Evolutionary conservation across 305 asterid genomes (phyloP).

Genomic region (Fraxinus paxiana): DNA sequence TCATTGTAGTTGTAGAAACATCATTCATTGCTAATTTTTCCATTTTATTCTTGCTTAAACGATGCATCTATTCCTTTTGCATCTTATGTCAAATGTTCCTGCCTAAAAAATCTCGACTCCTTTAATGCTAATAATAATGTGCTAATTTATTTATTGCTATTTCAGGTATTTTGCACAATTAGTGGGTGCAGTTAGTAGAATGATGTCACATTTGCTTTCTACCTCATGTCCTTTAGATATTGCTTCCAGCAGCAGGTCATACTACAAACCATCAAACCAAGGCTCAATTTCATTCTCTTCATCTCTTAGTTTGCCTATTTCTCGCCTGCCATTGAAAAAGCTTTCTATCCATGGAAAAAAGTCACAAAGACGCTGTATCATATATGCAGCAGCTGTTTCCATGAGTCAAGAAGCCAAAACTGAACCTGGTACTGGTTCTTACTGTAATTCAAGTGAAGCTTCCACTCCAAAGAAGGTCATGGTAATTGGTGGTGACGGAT

Average conservation of each 20-base stretch:
- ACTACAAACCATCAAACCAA: constrained; percentile 30
- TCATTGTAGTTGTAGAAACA: background rate
- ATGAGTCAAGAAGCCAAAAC: constrained; percentile 44
- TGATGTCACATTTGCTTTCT: constrained; percentile 66
- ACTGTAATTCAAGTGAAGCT: constrained; percentile 28
- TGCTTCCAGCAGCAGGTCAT: constrained; percentile 31
- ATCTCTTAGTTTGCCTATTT: constrained; percentile 27
- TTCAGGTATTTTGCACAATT: constrained; percentile 29
- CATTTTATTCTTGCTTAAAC: background rate
- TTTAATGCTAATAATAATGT: constrained; percentile 4
- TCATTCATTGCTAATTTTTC: background rate
- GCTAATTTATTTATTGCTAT: background rate
- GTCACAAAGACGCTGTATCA: constrained; percentile 25
- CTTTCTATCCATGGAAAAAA: constrained; percentile 15
- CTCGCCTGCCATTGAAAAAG: constrained; percentile 22
- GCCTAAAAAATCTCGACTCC: background rate
- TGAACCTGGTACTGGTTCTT: constrained; percentile 37
- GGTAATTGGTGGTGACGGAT: constrained; percentile 95
- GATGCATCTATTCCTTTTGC: background rate
- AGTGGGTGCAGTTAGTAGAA: background rate
- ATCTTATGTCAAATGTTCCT: background rate
- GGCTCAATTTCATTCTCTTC: constrained; percentile 28
- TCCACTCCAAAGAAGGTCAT: constrained; percentile 54
- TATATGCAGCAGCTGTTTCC: constrained; percentile 49
- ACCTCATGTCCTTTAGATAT: constrained; percentile 48